A percentile compares a stretch with the other conserved stretches of the same genome.
phyloP scores from a whole-genome alignment of 306 rosid genomes.

The Morella rubra region DNA sequence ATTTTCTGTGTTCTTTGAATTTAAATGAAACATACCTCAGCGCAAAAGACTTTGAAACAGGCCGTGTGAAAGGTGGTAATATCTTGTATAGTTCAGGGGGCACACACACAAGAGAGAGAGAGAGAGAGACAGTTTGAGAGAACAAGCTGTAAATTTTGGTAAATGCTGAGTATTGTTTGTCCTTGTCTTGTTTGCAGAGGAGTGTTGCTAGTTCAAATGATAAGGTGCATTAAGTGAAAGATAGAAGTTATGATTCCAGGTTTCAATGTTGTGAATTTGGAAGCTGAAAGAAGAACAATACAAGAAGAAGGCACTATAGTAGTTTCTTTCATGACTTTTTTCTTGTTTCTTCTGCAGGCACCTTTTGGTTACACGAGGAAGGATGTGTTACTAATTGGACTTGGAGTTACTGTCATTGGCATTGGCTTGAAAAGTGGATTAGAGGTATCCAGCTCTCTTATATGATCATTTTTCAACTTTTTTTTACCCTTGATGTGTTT shows the following conservation, averaged over 20 bases:
- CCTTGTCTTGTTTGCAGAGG: conserved; percentile 5
- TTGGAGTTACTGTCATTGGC: conserved; percentile 78
- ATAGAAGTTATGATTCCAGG: not conserved
- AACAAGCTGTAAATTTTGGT: conserved; percentile 4
- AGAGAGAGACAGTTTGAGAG: not conserved
- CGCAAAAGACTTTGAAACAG: not conserved
- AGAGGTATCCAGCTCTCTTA: conserved; percentile 53
- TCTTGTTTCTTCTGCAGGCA: conserved; percentile 42
- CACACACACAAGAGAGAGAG: not conserved
- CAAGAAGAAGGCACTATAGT: not conserved
- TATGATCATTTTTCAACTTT: not conserved
- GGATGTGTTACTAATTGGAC: conserved; percentile 87
- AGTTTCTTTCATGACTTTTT: conserved; percentile 10
- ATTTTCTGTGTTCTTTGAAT: conserved; percentile 4
- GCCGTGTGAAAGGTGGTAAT: too few relatives aligned
- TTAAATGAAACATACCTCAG: not conserved
- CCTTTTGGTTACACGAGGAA: conserved; percentile 92
- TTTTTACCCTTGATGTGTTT: conserved; percentile 1
- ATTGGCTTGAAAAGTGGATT: conserved; percentile 80
- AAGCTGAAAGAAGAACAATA: not conserved
- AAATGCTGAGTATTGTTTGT: conserved; percentile 12
- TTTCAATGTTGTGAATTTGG: not conserved
- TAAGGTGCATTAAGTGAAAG: conserved; percentile 12
- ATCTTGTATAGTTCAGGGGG: too few relatives aligned
- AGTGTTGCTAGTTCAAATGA: conserved; percentile 2